Conservation (phyloP, 2,329 filamentous ascomycete genomes). For the Aaosphaeria arxii region DNA sequence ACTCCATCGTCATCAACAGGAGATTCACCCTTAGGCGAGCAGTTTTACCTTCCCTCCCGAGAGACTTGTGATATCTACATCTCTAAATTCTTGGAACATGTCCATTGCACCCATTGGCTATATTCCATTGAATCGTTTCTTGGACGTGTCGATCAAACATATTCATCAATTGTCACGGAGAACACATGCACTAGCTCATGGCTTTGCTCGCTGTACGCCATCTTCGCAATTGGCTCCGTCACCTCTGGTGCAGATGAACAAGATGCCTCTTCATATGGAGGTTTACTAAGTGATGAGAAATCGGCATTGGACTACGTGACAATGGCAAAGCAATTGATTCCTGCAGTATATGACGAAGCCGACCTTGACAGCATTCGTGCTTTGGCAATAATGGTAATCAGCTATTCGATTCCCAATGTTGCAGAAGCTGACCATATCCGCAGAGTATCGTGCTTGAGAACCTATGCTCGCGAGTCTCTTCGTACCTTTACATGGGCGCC, state of each 20-base stretch:
- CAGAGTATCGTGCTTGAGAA: conserved; percentile 35
- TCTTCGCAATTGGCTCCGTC: conserved; percentile 32
- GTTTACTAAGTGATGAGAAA: conserved; percentile 15
- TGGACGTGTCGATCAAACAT: conserved; percentile 31
- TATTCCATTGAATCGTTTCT: conserved; percentile 33
- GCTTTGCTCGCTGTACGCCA: conserved; percentile 36
- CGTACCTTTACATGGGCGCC: conserved; percentile 36
- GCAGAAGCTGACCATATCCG: conserved; percentile 7
- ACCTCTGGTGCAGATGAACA: conserved; percentile 14
- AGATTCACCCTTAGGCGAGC: conserved; percentile 11
- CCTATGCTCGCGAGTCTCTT: conserved; percentile 30
- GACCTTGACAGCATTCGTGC: conserved; percentile 37
- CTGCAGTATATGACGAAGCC: conserved; percentile 32
- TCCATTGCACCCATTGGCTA: conserved; percentile 36
- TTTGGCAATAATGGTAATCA: conserved; percentile 29
- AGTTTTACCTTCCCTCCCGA: conserved; percentile 27
- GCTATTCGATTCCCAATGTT: background rate
- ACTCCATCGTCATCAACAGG: conserved; percentile 17
- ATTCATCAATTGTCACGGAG: conserved; percentile 14
- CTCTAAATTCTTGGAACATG: conserved; percentile 31
- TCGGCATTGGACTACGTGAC: conserved; percentile 31
- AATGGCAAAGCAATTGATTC: conserved; percentile 31
- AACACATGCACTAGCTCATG: conserved; percentile 23
- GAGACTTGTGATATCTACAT: conserved; percentile 29
- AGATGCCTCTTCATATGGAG: background rate